phyloP scores from a whole-genome alignment of 495 filamentous ascomycete species.

The Letharia lupina region DNA sequence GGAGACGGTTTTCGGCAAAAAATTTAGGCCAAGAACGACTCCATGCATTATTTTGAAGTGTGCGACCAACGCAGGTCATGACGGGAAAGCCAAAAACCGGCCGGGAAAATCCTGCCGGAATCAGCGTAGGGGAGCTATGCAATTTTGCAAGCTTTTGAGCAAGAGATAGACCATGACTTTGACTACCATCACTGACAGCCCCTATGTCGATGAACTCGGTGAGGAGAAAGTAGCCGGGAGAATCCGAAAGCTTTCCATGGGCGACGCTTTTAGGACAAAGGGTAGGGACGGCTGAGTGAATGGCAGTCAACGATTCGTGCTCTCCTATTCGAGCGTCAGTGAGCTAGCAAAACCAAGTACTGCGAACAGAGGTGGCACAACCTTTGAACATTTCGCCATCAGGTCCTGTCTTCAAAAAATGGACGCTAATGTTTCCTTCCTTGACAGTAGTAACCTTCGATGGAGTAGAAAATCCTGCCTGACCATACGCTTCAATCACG shows the following conservation, averaged over 20 bases:
- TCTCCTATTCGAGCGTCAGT: constrained; percentile 45
- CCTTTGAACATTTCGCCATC: constrained; percentile 48
- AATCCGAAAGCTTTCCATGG: constrained; percentile 51
- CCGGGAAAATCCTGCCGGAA: constrained; percentile 47
- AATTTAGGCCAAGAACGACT: constrained; percentile 70
- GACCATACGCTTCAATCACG: not conserved
- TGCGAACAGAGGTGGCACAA: constrained; percentile 37
- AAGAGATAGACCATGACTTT: constrained; percentile 42
- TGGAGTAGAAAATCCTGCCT: constrained; percentile 61
- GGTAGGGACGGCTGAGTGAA: constrained; percentile 56
- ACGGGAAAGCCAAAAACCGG: constrained; percentile 71
- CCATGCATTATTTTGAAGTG: constrained; percentile 66
- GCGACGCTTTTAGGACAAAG: constrained; percentile 67
- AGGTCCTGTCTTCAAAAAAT: constrained; percentile 72
- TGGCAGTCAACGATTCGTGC: constrained; percentile 74
- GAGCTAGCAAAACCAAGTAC: too few relatives aligned
- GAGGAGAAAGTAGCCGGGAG: constrained; percentile 51
- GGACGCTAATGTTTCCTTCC: constrained; percentile 36
- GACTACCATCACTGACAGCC: constrained; percentile 26
- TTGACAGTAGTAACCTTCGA: constrained; percentile 52
- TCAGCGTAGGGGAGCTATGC: constrained; percentile 66
- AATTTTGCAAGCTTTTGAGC: constrained; percentile 69
- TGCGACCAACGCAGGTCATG: constrained; percentile 69
- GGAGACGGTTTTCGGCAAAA: constrained; percentile 64
- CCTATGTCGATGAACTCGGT: constrained; percentile 72